Evolutionary conservation across 768 basidiomycete species (phyloP).

Genomic region (Dentipellis fragilis): DNA sequence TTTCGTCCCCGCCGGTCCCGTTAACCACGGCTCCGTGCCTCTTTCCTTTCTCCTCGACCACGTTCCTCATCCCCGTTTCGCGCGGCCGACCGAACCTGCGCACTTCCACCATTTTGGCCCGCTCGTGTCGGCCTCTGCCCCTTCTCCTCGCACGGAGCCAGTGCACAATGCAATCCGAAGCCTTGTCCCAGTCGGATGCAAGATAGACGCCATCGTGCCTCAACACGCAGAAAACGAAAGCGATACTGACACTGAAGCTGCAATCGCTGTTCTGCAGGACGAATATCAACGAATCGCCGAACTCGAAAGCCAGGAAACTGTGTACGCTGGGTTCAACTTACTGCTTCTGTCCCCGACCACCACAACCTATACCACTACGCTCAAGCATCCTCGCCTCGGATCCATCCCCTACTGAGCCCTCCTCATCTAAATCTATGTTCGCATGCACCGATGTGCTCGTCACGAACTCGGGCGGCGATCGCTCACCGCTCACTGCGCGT

Average conservation of each 20-base stretch:
- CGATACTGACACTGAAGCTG: neutral
- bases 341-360: conserved; percentile 41
- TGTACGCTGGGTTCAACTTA: conserved; percentile 77
- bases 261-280: conserved; percentile 39
- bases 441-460: conserved; percentile 45
- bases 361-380: conserved; percentile 27
- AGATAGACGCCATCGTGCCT: conserved; percentile 2
- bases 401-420: neutral
- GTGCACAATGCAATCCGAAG: conserved; percentile 2
- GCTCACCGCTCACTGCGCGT: conserved; percentile 41
- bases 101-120: conserved; percentile 57
- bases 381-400: conserved; percentile 47
- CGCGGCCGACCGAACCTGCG: conserved; percentile 55
- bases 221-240: neutral
- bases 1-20: neutral
- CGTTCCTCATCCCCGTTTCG: conserved; percentile 17
- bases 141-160: neutral
- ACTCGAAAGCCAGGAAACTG: conserved; percentile 36
- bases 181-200: conserved; percentile 8
- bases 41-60: no score
- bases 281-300: conserved; percentile 67
- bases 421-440: conserved; percentile 15
- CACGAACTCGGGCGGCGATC: conserved; percentile 63
- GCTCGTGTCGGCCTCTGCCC: conserved; percentile 10
- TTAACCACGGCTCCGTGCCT: conserved; percentile 1